These are phyloP conservation scores for Speleostelium caveatum DNA, from an alignment of 78 protist genomes.

Conservation along the genomic window DNA sequence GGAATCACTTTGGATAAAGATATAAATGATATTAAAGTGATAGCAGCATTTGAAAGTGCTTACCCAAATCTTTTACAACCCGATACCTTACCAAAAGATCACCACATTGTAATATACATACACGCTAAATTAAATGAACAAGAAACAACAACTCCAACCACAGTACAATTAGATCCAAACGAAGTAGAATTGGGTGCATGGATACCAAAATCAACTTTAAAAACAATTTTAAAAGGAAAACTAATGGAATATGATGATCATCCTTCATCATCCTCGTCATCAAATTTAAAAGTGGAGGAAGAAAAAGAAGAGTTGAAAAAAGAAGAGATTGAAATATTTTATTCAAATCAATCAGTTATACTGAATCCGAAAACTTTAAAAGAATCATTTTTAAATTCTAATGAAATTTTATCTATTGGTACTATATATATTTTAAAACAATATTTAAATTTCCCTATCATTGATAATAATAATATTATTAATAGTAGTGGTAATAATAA, in stretches of 20 bases:
- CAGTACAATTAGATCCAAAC: not conserved
- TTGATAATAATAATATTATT: slow-evolving; percentile 3
- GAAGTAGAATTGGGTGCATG: slow-evolving; percentile 53
- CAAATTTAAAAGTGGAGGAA: not conserved
- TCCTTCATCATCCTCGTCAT: slow-evolving; percentile 1
- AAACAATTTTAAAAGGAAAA: not conserved
- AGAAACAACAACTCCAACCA: not conserved
- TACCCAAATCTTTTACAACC: slow-evolving; percentile 24
- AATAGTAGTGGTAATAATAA: not conserved
- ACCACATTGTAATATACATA: slow-evolving; percentile 48
- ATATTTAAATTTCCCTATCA: no score
- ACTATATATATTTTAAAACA: slow-evolving; percentile 65
- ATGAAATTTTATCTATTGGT: slow-evolving; percentile 40
- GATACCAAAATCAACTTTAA: slow-evolving; percentile 40
- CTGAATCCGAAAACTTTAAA: not conserved
- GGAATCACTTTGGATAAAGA: slow-evolving; percentile 10
- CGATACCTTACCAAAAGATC: slow-evolving; percentile 48
- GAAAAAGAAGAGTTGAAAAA: not conserved
- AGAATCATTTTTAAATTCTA: slow-evolving; percentile 19
- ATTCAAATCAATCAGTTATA: not conserved
- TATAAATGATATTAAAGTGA: not conserved
- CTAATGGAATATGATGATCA: slow-evolving; percentile 12
- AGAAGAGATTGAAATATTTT: not conserved
- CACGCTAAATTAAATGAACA: slow-evolving; percentile 24
- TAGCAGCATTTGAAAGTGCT: slow-evolving; percentile 65